phyloP scores from a whole-genome alignment of 495 filamentous ascomycete species.

The Xylaria longipes region DNA sequence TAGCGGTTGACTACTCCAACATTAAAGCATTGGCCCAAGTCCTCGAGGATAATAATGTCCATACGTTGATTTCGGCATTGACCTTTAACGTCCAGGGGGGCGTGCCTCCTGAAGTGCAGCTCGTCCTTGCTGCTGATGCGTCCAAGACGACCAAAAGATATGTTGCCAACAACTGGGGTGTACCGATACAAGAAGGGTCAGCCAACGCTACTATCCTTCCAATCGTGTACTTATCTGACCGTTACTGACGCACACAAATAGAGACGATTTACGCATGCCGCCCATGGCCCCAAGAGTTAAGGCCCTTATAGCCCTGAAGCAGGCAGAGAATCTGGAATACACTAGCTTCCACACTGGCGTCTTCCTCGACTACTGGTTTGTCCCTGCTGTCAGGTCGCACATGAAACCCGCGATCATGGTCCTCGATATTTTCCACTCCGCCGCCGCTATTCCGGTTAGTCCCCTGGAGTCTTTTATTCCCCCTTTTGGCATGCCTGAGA shows the following conservation, averaged over 20 bases:
- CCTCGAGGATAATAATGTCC: conserved; percentile 55
- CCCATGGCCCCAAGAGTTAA: conserved; percentile 31
- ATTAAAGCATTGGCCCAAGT: conserved; percentile 43
- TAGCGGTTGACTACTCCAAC: conserved; percentile 53
- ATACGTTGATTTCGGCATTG: conserved; percentile 61
- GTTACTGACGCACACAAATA: background rate
- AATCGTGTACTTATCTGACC: background rate
- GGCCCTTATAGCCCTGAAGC: conserved; percentile 31
- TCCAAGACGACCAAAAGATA: conserved; percentile 53
- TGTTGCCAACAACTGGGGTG: conserved; percentile 58
- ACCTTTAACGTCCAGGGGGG: background rate
- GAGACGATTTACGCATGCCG: conserved; percentile 15
- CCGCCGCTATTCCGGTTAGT: conserved; percentile 60
- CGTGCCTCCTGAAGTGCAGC: conserved; percentile 38
- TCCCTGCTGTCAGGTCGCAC: conserved; percentile 53
- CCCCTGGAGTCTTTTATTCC: no score
- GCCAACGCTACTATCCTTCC: background rate
- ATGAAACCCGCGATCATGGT: conserved; percentile 49
- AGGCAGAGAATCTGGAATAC: conserved; percentile 47
- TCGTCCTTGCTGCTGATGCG: conserved; percentile 58
- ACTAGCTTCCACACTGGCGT: conserved; percentile 58
- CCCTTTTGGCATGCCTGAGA: no score
- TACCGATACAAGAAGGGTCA: conserved; percentile 31
- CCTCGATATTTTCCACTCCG: conserved; percentile 52
- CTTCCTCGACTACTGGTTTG: conserved; percentile 64